Percentiles rank a stretch among this genome's conserved stretches.
These are phyloP conservation scores for Ophiostoma perfectum DNA, from an alignment of 2,329 filamentous ascomycete species.

Conservation along the genomic window DNA sequence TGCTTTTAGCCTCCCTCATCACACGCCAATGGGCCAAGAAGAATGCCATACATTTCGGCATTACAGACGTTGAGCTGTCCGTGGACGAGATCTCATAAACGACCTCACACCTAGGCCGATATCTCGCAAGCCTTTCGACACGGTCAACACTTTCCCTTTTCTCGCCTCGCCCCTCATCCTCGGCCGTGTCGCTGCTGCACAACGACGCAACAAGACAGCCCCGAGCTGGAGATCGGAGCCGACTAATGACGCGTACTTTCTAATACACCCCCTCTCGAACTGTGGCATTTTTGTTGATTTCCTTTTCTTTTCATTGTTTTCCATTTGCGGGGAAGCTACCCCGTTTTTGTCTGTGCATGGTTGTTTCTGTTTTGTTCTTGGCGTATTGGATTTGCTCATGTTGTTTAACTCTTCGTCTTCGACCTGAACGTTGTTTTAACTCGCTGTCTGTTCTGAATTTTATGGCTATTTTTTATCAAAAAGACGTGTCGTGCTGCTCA, in stretches of 20 bases:
- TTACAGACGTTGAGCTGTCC: slow-evolving; percentile 45
- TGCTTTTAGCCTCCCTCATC: slow-evolving; percentile 69
- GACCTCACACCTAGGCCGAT: not conserved
- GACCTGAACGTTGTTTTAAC: not conserved
- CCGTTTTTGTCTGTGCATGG: not conserved
- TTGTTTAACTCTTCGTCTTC: slow-evolving; percentile 8
- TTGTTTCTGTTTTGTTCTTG: slow-evolving; percentile 10
- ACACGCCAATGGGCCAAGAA: slow-evolving; percentile 92
- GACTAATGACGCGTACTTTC: slow-evolving; percentile 3
- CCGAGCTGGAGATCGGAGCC: not conserved
- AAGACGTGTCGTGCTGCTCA: not conserved
- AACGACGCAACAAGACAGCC: not conserved
- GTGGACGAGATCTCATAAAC: slow-evolving; percentile 44
- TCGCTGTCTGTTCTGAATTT: slow-evolving; percentile 4
- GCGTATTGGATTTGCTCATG: slow-evolving; percentile 15
- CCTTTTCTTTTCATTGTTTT: slow-evolving; percentile 1
- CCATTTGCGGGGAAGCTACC: slow-evolving; percentile 7
- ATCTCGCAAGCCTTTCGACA: not conserved
- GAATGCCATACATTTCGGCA: slow-evolving; percentile 55
- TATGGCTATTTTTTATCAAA: not conserved
- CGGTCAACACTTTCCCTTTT: not conserved
- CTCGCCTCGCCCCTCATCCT: not conserved
- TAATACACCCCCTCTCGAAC: slow-evolving; percentile 6
- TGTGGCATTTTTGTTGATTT: slow-evolving; percentile 9
- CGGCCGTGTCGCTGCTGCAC: slow-evolving; percentile 1